phyloP scores from a whole-genome alignment of 371 early-diverging fungal genomes.

The Mucor racemosus region DNA sequence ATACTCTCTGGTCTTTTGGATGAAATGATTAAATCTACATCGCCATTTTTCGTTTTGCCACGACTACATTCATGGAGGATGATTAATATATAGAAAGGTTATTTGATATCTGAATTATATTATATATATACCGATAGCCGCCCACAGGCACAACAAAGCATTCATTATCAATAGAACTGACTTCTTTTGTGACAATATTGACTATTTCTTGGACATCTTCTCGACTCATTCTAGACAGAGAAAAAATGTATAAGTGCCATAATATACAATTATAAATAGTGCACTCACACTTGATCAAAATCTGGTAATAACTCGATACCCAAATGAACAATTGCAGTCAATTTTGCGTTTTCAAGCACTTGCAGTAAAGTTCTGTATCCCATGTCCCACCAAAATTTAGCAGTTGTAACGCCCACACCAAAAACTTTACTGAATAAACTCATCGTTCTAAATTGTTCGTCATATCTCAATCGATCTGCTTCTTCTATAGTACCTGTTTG shows the following conservation, averaged over 20 bases:
- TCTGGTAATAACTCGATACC: constrained; percentile 51
- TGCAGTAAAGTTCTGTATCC: constrained; percentile 56
- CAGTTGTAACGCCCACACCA: constrained; percentile 56
- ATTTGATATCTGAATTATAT: too few species aligned
- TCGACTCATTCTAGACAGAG: constrained; percentile 40
- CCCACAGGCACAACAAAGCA: constrained; percentile 48
- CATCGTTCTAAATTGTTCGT: constrained; percentile 38
- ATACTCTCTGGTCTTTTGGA: constrained; percentile 26
- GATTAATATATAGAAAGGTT: too few species aligned
- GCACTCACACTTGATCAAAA: constrained; percentile 42
- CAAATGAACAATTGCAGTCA: constrained; percentile 32
- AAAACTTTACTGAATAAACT: constrained; percentile 42
- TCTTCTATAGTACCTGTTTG: constrained; percentile 50
- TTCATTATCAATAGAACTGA: constrained; percentile 32
- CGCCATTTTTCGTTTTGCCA: constrained; percentile 57
- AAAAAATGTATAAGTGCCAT: background rate
- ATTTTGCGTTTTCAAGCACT: constrained; percentile 36
- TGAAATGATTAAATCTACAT: constrained; percentile 57
- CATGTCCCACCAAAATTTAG: constrained; percentile 51
- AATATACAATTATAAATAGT: too few species aligned
- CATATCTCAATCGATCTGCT: constrained; percentile 35
- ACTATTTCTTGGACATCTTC: constrained; percentile 53
- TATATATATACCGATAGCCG: constrained; percentile 42
- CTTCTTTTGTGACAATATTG: constrained; percentile 35
- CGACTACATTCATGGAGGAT: constrained; percentile 25